Percentiles rank a stretch among this genome's conserved stretches.
These are phyloP conservation scores for Tilletia walkeri DNA, from an alignment of 1,284 basidiomycete genomes.

Conservation along the genomic window DNA sequence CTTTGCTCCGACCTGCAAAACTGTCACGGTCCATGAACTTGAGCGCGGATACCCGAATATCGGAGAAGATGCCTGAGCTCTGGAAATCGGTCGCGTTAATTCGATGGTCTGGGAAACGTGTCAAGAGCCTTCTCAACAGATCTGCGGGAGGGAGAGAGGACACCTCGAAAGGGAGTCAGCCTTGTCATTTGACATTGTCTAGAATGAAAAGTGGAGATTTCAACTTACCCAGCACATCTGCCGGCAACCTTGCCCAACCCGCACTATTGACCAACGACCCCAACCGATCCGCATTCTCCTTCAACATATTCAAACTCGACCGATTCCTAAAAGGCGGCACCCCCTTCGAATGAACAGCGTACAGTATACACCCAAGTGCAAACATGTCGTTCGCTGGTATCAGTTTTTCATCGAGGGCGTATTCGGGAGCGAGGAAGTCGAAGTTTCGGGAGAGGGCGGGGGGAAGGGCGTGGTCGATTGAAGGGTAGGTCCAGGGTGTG, in stretches of 20 bases:
- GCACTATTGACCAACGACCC: slow-evolving; percentile 29
- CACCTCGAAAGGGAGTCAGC: neutral
- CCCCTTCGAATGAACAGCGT: slow-evolving; percentile 76
- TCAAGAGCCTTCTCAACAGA: slow-evolving; percentile 56
- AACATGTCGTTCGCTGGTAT: slow-evolving; percentile 89
- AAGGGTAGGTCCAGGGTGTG: slow-evolving; percentile 82
- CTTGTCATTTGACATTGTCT: neutral
- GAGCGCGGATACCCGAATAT: slow-evolving; percentile 91
- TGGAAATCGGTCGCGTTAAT: slow-evolving; percentile 77
- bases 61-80: slow-evolving; percentile 82
- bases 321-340: slow-evolving; percentile 83
- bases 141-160: neutral
- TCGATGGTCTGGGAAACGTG: slow-evolving; percentile 70
- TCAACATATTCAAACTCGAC: slow-evolving; percentile 73
- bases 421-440: slow-evolving; percentile 93
- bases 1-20: slow-evolving; percentile 86
- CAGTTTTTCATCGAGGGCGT: slow-evolving; percentile 83
- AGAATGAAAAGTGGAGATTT: neutral
- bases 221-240: slow-evolving; percentile 35
- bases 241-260: slow-evolving; percentile 39
- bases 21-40: slow-evolving; percentile 94
- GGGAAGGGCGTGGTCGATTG: slow-evolving; percentile 77
- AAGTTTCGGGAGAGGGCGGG: slow-evolving; percentile 84
- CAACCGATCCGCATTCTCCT: slow-evolving; percentile 70
- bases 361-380: slow-evolving; percentile 81